Evolutionary conservation across 345 rosid genomes (phyloP).

Genomic region (Ailanthus altissimus): DNA sequence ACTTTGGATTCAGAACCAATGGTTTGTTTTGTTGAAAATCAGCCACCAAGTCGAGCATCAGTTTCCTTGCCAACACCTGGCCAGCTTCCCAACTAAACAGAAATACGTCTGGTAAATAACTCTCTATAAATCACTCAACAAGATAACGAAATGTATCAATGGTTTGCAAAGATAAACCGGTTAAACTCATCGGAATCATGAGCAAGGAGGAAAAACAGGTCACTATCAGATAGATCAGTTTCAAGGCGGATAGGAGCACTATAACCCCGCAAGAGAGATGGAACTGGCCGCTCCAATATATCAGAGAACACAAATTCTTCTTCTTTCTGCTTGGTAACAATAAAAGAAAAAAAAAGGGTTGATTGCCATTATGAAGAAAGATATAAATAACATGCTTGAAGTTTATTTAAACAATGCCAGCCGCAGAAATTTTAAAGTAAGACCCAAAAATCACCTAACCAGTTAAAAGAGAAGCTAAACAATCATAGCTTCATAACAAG

Average conservation of each 20-base stretch:
- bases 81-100: slow-evolving; percentile 95
- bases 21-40: slow-evolving; percentile 78
- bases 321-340: slow-evolving; percentile 68
- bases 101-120: slow-evolving; percentile 13
- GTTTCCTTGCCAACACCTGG: slow-evolving; percentile 84
- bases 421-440: neutral
- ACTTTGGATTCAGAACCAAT: slow-evolving; percentile 68
- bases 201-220: slow-evolving; percentile 93
- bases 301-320: slow-evolving; percentile 88
- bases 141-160: slow-evolving; percentile 4
- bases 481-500: slow-evolving; percentile 2
- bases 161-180: slow-evolving; percentile 56
- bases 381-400: neutral
- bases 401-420: neutral
- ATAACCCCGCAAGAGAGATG: slow-evolving; percentile 83
- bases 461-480: neutral
- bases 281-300: slow-evolving; percentile 75
- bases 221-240: slow-evolving; percentile 73
- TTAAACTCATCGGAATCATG: slow-evolving; percentile 94
- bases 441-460: neutral
- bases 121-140: slow-evolving; percentile 14
- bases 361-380: neutral
- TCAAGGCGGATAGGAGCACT: slow-evolving; percentile 95
- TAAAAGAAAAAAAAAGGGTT: neutral
- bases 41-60: slow-evolving; percentile 81